Evolutionary conservation across 106 monocot genomes (phyloP), one percentile per base, ranked within the genome.

Genomic region (Dendrobium huoshanense): DNA sequence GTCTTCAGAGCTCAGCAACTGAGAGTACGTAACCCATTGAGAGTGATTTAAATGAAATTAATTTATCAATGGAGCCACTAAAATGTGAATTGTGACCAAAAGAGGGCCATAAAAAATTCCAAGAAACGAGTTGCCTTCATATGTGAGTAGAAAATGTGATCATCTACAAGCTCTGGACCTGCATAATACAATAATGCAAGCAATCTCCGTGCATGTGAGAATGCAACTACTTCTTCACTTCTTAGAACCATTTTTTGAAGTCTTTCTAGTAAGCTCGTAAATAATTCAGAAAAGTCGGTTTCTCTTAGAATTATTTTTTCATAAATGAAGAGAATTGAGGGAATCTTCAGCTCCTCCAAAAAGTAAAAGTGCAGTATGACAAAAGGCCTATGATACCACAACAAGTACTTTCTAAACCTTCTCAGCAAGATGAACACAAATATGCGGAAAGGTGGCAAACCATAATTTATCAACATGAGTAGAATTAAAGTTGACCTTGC

Each of bases 131-230:
- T 16, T 24, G 40, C n/a, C 80, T 90, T 90, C 84, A 97, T 94
- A 75, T 92, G 89, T 76, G 92, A 83, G n/a, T 78, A 81, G 79
- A 94, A 85, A 82, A 94, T 87, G 78, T 91, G 79, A 77, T 89
- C 84, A n/a, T 73, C 78, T 22, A 98, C 84, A 88, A 89, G 82
- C 55, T 92, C 84, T 37, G 97, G 97, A 79, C 97, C 97, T 29
- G 84, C 90, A 87, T 86, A 92, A 86, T 92, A 98, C 74, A 92
- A 88, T 73, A 98, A 84, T 48, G 86, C 91, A 67, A 94, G 85
- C 79, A 98, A 67, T 87, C 83, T 92, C 82, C 82, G 86, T 10
- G 91, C 92, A 90, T 37, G 37, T 37, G 37, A 37, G 37, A 37
- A 37, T 37, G 37, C 37, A 37, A 3, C 37, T 37, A 37, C 37